Evolutionary conservation across 1,284 basidiomycete species (phyloP).

Genomic region (Anthracocystis panici-leucophaei): DNA sequence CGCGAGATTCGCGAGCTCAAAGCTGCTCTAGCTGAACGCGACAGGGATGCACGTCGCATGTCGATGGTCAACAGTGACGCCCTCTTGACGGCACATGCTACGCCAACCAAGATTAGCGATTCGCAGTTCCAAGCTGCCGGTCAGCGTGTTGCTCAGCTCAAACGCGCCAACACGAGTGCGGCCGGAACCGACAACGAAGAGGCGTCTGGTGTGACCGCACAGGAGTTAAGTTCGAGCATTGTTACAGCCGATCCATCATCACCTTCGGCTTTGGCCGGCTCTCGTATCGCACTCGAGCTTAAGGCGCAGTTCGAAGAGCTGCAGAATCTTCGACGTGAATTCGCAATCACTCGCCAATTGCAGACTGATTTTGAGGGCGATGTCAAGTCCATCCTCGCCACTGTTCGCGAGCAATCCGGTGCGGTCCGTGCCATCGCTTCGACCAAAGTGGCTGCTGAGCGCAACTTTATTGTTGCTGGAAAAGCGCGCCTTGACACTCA

Average conservation of each 20-base stretch:
- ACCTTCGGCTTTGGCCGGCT: slow-evolving; percentile 30
- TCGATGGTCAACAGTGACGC: slow-evolving; percentile 32
- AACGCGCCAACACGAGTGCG: slow-evolving; percentile 49
- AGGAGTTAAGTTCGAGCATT: background rate
- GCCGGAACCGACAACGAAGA: slow-evolving; percentile 20
- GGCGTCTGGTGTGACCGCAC: background rate
- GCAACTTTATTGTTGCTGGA: slow-evolving; percentile 89
- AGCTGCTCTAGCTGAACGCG: slow-evolving; percentile 73
- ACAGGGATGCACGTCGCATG: slow-evolving; percentile 42
- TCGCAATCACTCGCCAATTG: slow-evolving; percentile 91
- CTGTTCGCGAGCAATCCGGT: slow-evolving; percentile 83
- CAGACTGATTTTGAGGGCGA: slow-evolving; percentile 92
- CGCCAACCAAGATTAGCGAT: slow-evolving; percentile 59
- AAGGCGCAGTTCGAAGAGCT: slow-evolving; percentile 94
- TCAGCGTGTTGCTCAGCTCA: slow-evolving; percentile 61
- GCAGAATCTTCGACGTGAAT: slow-evolving; percentile 88
- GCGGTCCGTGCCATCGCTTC: slow-evolving; percentile 82
- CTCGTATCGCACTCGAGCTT: slow-evolving; percentile 74
- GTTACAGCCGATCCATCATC: slow-evolving; percentile 8
- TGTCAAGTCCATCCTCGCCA: slow-evolving; percentile 84
- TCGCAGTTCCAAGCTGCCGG: slow-evolving; percentile 65
- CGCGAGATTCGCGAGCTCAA: slow-evolving; percentile 93
- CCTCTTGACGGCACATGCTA: slow-evolving; percentile 23
- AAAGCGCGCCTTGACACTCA: slow-evolving; percentile 88
- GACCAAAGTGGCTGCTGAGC: slow-evolving; percentile 82